Percentiles rank a stretch among this genome's conserved stretches.
These are phyloP conservation scores for Rhytidhysteron rufulum DNA, from an alignment of 2,329 filamentous ascomycete species.

Conservation along the genomic window DNA sequence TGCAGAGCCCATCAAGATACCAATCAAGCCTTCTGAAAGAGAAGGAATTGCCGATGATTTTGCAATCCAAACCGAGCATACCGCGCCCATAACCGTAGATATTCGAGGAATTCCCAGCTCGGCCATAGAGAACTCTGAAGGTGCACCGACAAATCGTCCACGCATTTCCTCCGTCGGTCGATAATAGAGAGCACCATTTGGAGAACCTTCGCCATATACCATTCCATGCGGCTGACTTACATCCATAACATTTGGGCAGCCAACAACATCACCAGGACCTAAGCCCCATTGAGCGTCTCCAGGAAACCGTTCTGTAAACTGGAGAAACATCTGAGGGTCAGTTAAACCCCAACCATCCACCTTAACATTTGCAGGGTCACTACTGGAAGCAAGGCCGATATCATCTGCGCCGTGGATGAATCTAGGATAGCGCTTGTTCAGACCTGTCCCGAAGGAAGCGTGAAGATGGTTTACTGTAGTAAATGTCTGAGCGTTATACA, in stretches of 20 bases:
- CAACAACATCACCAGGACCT: conserved; percentile 70
- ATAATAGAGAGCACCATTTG: conserved; percentile 76
- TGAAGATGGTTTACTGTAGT: conserved; percentile 77
- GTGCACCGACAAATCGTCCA: conserved; percentile 67
- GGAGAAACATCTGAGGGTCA: conserved; percentile 69
- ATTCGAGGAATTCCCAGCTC: conserved; percentile 74
- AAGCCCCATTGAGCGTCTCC: conserved; percentile 72
- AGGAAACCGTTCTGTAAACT: conserved; percentile 74
- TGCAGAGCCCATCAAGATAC: conserved; percentile 79
- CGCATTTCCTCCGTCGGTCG: conserved; percentile 70
- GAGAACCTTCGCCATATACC: conserved; percentile 80
- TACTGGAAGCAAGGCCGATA: conserved; percentile 71
- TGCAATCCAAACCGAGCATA: conserved; percentile 84
- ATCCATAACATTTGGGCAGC: conserved; percentile 82
- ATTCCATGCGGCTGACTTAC: conserved; percentile 82
- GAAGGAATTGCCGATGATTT: conserved; percentile 71
- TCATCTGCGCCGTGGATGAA: conserved; percentile 83
- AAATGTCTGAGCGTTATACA: conserved; percentile 79
- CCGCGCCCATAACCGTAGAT: conserved; percentile 63
- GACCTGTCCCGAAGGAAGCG: conserved; percentile 66
- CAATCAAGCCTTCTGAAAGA: conserved; percentile 72
- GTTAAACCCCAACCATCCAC: conserved; percentile 78
- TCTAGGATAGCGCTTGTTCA: conserved; percentile 66
- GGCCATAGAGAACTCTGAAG: conserved; percentile 58
- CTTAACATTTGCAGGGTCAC: conserved; percentile 73